Conservation (phyloP, 495 filamentous ascomycete species). For the Penicillium parvum region DNA sequence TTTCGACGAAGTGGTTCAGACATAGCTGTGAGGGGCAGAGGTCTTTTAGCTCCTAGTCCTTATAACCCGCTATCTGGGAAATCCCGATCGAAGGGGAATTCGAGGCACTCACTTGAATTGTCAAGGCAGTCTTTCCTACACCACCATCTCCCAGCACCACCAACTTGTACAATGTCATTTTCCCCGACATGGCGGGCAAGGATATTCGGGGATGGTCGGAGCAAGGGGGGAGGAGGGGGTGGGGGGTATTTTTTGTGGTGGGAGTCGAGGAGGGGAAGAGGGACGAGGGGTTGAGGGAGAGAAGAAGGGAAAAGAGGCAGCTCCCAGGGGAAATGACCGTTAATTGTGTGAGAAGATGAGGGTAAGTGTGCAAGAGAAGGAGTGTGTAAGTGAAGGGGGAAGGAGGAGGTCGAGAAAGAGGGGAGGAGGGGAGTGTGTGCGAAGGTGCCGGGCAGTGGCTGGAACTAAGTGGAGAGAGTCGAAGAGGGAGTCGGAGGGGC, state of each 20-base stretch:
- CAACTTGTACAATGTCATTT: constrained; percentile 98
- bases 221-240: background rate
- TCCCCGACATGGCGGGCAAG: constrained; percentile 55
- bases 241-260: constrained; percentile 2
- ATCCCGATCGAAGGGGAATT: no score
- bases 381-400: constrained; percentile 2
- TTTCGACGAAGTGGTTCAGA: constrained; percentile 76
- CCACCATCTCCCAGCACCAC: constrained; percentile 94
- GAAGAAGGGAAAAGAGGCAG: no score
- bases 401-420: constrained; percentile 9
- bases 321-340: no score
- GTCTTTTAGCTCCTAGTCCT: constrained; percentile 8
- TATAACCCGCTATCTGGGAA: no score
- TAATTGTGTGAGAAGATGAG: constrained; percentile 10
- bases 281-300: background rate
- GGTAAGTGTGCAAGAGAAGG: constrained; percentile 4
- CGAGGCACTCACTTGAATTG: constrained; percentile 75
- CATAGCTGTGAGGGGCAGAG: constrained; percentile 51
- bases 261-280: constrained; percentile 1
- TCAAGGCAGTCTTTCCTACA: constrained; percentile 95
- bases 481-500: no score
- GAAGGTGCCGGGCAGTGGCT: constrained; percentile 17
- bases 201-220: constrained; percentile 1
- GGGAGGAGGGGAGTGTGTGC: constrained; percentile 1
- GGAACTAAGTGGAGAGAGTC: constrained; percentile 27